Conservation (phyloP, 345 rosid species). For the Durio zibethinus region DNA sequence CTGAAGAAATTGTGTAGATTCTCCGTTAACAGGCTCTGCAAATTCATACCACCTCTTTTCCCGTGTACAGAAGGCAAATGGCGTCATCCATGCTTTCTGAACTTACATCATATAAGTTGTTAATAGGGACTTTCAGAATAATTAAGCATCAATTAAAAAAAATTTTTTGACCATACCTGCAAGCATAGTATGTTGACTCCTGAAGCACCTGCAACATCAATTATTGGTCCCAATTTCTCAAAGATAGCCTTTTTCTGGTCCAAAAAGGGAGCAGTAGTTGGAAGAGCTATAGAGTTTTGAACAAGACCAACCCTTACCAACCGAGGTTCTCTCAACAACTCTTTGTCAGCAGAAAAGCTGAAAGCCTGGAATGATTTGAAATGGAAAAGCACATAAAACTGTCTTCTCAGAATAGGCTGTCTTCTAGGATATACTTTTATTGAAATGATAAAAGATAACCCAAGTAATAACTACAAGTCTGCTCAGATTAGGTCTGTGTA, state of each 20-base stretch:
- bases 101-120: background rate
- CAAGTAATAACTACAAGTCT: background rate
- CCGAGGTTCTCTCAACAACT: slow-evolving; percentile 64
- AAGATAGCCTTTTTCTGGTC: slow-evolving; percentile 69
- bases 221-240: slow-evolving; percentile 65
- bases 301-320: slow-evolving; percentile 87
- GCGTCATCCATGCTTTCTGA: slow-evolving; percentile 98
- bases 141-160: background rate
- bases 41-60: slow-evolving; percentile 98
- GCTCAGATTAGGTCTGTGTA: background rate
- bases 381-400: background rate
- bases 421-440: background rate
- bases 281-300: slow-evolving; percentile 83
- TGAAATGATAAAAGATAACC: background rate
- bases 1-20: slow-evolving; percentile 81
- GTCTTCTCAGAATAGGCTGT: background rate
- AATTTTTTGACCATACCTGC: slow-evolving; percentile 42
- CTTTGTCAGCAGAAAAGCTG: slow-evolving; percentile 67
- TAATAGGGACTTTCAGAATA: background rate
- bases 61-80: slow-evolving; percentile 93
- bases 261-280: slow-evolving; percentile 62
- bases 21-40: slow-evolving; percentile 88
- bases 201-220: slow-evolving; percentile 83
- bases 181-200: slow-evolving; percentile 91
- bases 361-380: slow-evolving; percentile 62